phyloP scores from a whole-genome alignment of 169 alveolate species.

The Plasmodium relictum region DNA sequence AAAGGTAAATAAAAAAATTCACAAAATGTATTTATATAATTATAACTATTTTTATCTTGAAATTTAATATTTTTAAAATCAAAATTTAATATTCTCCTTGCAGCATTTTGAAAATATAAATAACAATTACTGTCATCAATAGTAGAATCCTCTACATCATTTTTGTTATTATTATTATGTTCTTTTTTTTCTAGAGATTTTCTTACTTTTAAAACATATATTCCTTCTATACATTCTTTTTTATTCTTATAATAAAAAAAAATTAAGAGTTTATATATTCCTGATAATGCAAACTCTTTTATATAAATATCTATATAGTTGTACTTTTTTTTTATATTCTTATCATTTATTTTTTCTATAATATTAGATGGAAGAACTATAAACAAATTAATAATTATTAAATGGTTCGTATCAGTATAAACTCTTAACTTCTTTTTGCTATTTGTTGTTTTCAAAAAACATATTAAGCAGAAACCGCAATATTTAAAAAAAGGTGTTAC shows the following conservation, averaged over 20 bases:
- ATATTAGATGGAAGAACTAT: not conserved
- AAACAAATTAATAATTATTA: constrained; percentile 13
- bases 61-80: constrained; percentile 27
- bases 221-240: constrained; percentile 46
- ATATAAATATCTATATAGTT: constrained; percentile 13
- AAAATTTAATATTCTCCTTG: constrained; percentile 3
- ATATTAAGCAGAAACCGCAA: constrained; percentile 18
- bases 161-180: not conserved
- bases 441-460: constrained; percentile 2
- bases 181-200: constrained; percentile 24
- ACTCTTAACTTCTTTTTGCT: constrained; percentile 12
- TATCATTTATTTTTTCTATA: not conserved
- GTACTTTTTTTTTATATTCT: constrained; percentile 7
- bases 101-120: constrained; percentile 49
- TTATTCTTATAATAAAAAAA: constrained; percentile 34
- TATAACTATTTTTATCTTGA: constrained; percentile 30
- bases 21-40: constrained; percentile 64
- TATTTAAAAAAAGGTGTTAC: constrained; percentile 36
- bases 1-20: constrained; percentile 47
- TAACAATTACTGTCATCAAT: not conserved
- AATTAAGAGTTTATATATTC: constrained; percentile 27
- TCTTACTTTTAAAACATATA: constrained; percentile 55
- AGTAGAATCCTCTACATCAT: not conserved
- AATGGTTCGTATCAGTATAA: constrained; percentile 8
- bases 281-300: not conserved